Conservation (phyloP, 441 rosid genomes). For the Syzygium syzygioides region DNA sequence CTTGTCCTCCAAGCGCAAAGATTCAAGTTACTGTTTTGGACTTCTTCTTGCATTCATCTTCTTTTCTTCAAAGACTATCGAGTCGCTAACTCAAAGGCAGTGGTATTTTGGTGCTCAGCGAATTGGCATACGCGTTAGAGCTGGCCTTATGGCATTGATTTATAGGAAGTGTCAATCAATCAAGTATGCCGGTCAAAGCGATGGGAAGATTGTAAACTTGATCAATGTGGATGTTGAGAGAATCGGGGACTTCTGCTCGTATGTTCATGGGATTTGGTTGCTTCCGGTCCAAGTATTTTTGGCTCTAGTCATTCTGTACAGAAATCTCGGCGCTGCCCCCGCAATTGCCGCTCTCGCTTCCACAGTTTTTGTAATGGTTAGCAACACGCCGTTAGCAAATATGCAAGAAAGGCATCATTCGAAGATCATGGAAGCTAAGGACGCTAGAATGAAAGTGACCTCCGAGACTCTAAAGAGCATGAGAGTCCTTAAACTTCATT, state of each 20-base stretch:
- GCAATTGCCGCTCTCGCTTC: constrained; percentile 45
- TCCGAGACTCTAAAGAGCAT: constrained; percentile 67
- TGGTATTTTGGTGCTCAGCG: constrained; percentile 75
- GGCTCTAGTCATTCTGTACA: constrained; percentile 46
- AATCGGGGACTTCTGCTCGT: constrained; percentile 57
- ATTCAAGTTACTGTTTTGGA: constrained; percentile 33
- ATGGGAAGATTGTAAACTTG: constrained; percentile 49
- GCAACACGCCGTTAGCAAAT: constrained; percentile 57
- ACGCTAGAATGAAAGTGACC: constrained; percentile 58
- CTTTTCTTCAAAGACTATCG: constrained; percentile 53
- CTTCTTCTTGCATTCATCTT: constrained; percentile 46
- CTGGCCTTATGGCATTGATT: constrained; percentile 47
- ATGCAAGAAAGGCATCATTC: constrained; percentile 47
- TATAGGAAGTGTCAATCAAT: constrained; percentile 49
- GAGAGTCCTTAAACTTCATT: constrained; percentile 58
- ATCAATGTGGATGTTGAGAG: constrained; percentile 65
- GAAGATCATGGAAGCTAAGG: constrained; percentile 65
- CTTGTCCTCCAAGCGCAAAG: constrained; percentile 31
- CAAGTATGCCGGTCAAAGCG: constrained; percentile 28
- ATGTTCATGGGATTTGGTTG: constrained; percentile 68
- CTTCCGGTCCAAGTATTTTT: constrained; percentile 57
- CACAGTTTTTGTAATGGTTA: constrained; percentile 49
- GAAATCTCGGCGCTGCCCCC: constrained; percentile 57
- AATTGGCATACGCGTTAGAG: constrained; percentile 47
- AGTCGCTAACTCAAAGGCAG: constrained; percentile 54